Base-by-base conservation (phyloP, 768 basidiomycete genomes). In the Nidularia sp. region DNA sequence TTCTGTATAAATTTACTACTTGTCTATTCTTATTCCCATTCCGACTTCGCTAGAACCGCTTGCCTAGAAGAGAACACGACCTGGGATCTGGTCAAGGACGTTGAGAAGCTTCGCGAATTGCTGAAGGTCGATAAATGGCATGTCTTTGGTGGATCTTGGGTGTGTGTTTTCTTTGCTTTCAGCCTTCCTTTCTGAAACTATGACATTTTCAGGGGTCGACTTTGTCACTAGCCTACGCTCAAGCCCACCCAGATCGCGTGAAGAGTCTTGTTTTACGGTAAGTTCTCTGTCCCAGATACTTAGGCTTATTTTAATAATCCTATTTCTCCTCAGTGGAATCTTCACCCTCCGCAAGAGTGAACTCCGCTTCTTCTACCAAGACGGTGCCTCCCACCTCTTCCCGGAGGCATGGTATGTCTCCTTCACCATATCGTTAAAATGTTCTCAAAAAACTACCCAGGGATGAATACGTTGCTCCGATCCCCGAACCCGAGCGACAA, bases 101-200 rank as follows among this genome's bases (percentile, higher is more conserved):
- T 93, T 7, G 95, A 98, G 65, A 86, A 74, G 60, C 70, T 96
- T 25, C 79, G 95, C 52, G 75, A 86, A 62, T 79, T 88, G 53
- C 78, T 98, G 12, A 70, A 70, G 41, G 78, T 98, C 51, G 85
- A 90, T 15, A 90, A 84, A 62, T 97, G 93, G 94, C 85, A 95
- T 52, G 90, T 97, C 29, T 97, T 98, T 63, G 95, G 95, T 31
- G 94, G 94, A 6, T 91, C 88, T 47, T 96, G 94, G 93, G 89
- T 88, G 57, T 47, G 73, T 64, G n/a, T 31, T 12, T 34, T 47
- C 47, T 34, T n/a, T 31, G 41, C 47, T 46, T 3, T 22, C 35
- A 25, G 10, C n/a, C 47, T 42, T 8, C 10, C 22, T 25, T 47
- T 29, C 35, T 48, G 25, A 33, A 51, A 18, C 13, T 10, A n/a